phyloP scores from a whole-genome alignment of 768 basidiomycete genomes.

The Pleurotus giganteus region DNA sequence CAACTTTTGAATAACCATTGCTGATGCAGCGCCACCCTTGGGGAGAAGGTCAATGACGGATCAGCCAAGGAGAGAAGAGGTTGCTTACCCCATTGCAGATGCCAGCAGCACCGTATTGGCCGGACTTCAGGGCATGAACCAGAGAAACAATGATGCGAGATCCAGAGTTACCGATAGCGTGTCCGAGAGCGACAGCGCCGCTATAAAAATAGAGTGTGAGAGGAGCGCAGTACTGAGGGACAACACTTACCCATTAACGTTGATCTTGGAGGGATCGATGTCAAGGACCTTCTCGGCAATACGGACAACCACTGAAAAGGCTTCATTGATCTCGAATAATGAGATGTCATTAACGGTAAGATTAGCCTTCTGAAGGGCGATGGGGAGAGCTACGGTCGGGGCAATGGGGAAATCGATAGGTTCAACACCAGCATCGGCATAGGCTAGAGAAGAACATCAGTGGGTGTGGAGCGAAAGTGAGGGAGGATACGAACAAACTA shows the following conservation, averaged over 20 bases:
- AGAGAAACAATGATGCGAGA: constrained; percentile 93
- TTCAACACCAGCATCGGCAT: constrained; percentile 94
- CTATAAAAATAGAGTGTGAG: constrained; percentile 38
- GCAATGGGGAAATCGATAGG: constrained; percentile 98
- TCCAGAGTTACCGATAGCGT: constrained; percentile 96
- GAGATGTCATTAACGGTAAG: constrained; percentile 82
- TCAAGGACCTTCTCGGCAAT: constrained; percentile 87
- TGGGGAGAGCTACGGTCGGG: constrained; percentile 87
- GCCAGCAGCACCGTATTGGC: constrained; percentile 93
- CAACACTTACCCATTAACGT: constrained; percentile 73
- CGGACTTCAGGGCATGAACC: constrained; percentile 85
- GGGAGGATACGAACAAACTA: constrained; percentile 69
- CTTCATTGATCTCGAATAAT: constrained; percentile 96
- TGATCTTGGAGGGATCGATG: constrained; percentile 86
- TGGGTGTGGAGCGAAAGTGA: constrained; percentile 5
- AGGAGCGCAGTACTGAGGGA: constrained; percentile 9
- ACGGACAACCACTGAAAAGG: constrained; percentile 91
- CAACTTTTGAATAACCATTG: constrained; percentile 84
- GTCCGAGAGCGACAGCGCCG: constrained; percentile 94
- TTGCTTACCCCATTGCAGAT: constrained; percentile 92
- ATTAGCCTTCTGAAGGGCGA: constrained; percentile 85
- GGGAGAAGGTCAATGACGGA: constrained; percentile 16
- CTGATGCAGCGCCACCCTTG: constrained; percentile 91
- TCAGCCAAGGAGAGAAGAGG: constrained; percentile 1
- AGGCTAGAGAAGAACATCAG: constrained; percentile 52